Base-by-base conservation (phyloP, 2,329 filamentous ascomycete species). In the Grosmannia clavigera region DNA sequence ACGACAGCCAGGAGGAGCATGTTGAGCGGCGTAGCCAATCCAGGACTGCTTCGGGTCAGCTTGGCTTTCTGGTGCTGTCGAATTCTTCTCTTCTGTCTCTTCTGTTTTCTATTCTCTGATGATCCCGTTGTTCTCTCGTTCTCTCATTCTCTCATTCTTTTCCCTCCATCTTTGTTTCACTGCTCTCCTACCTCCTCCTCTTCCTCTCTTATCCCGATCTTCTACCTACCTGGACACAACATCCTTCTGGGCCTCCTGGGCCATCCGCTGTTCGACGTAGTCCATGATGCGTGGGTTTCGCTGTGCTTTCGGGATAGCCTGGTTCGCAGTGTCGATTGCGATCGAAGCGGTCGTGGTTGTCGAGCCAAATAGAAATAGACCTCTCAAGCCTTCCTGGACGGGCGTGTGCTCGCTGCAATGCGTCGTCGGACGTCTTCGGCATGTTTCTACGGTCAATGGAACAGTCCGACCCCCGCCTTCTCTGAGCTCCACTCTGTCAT, bases 1-100 rank as follows among this genome's bases (percentile, higher is more conserved):
- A 84, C 73, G 64, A 82, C 70, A 66, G 74, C 73, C 67, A 81
- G 67, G 66, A 87, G 79, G 69, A 86, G 71, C 63, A 81, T 63
- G 75, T 87, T 87, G 68, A 87, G 77, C 5, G 84, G 84, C 0
- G 83, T 85, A 64, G 80, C 65, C 69, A 86, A 65, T 61, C 73
- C 70, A 67, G 73, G 70, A 63, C 72, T 78, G 46, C 22, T 22
- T 22, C 22, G 48, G 27, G 19, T 25, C 22, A 27, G 48, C 7
- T 27, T 9, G 25, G 22, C 3, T 3, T 22, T 51, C 22, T 51
- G 7, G 25, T 10, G 9, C 3, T 50, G 7, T 50, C 19, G 22
- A 6, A 7, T 50, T 12, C 7, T 50, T 50, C 10, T 7, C 25
- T 22, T 25, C 19, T 31, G 29, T 19, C 22, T 52, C 25, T 16